Evolutionary conservation across 2,329 filamentous ascomycete species (phyloP), one percentile per base, ranked within the genome.

Genomic region (Achaetomium macrosporum): DNA sequence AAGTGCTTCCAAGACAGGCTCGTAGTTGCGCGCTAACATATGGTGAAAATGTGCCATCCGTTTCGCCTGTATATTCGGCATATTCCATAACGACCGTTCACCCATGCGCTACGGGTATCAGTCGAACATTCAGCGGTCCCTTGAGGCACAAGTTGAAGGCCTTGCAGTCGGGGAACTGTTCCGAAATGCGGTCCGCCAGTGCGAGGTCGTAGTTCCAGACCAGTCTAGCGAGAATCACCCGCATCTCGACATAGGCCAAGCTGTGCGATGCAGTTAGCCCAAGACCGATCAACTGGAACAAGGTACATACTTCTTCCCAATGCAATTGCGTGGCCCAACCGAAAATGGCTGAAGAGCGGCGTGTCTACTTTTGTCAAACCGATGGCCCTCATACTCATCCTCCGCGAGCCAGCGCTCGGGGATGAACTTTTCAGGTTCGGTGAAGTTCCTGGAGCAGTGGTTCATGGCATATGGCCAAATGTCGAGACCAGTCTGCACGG

Each of bases 201-300:
- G 63, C 60, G 51, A 77, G 48, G 50, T 79, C 74, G 56, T 77
- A 79, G 47, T 73, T 73, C 61, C 68, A 78, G 0, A 79, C 56
- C 11, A 79, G 56, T 3, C 68, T 70, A 0, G 73, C 71, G 9
- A 79, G 58, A 36, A 78, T 72, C 43, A 55, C 19, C 4, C 56
- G 36, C 68, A 77, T 73, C 58, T 78, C 74, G 15, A 70, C 65
- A 47, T 75, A 76, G 8, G 74, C 73, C 31, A 78, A 64, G 53
- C 73, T 77, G 39, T 19, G 3, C 13, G 5, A 20, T 5, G 9
- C 15, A 2, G 11, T 57, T 29, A 56, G 47, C 16, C 42, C 44
- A 19, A n/a, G 5, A 16, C n/a, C 4, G 31, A 25, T n/a, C 9
- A 6, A 19, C 31, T 10, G 6, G 31, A 15, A 7, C 8, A 10